A percentile compares a stretch with the other conserved stretches of the same genome.
phyloP scores from a whole-genome alignment of 257 asterid species.

The Craterostigma plantagineum region DNA sequence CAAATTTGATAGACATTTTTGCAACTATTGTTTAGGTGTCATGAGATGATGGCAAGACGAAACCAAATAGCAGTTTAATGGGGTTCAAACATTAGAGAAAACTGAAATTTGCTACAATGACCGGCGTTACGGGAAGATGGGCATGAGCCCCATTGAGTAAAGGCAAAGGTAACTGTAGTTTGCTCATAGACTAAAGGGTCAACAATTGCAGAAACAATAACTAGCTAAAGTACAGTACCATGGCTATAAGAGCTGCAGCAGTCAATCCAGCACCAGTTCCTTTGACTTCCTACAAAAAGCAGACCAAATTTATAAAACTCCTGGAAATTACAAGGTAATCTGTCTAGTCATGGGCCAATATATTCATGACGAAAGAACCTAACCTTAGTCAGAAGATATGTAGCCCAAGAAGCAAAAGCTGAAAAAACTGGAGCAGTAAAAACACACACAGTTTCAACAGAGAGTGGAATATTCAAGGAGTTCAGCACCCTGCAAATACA shows the following conservation, averaged over 20 bases:
- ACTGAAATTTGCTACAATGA: no score
- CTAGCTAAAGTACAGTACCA: constrained; percentile 47
- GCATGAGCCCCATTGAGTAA: no score
- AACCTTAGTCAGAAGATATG: constrained; percentile 95
- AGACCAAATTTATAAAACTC: constrained; percentile 11
- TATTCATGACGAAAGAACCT: constrained; percentile 1
- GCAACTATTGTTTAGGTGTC: no score
- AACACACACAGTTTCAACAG: constrained; percentile 98
- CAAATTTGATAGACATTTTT: no score
- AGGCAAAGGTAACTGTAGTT: not conserved
- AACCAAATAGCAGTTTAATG: no score
- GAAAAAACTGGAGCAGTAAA: constrained; percentile 97
- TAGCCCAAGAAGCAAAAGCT: constrained; percentile 98
- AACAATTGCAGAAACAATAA: not conserved
- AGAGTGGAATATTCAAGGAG: constrained; percentile 73
- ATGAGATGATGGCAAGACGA: no score
- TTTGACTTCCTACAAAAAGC: constrained; percentile 66
- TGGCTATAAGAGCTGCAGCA: constrained; percentile 93
- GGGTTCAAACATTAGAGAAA: no score
- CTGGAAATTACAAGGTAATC: not conserved
- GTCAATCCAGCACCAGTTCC: constrained; percentile 96
- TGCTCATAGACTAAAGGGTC: not conserved
- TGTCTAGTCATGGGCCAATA: not conserved
- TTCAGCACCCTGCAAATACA: constrained; percentile 63
- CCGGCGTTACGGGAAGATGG: no score